Conservation (phyloP, 2,329 filamentous ascomycete species). For the Aspergillus tanneri region DNA sequence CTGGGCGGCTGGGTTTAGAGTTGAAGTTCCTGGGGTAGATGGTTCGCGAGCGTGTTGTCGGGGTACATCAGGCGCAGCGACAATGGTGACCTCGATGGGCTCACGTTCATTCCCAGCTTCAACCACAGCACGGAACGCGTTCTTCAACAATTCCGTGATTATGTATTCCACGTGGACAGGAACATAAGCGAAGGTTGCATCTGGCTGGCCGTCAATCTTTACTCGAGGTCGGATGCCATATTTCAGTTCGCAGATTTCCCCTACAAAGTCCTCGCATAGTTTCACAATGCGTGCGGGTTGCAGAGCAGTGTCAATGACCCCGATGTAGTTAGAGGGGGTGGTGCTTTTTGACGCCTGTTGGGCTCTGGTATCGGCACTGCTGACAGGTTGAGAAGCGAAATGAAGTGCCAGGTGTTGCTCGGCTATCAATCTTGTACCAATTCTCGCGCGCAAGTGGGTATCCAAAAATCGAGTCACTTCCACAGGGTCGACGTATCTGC, state of each 20-base stretch:
- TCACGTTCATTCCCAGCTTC: slow-evolving; percentile 77
- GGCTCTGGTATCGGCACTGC: slow-evolving; percentile 42
- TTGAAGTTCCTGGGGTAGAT: slow-evolving; percentile 26
- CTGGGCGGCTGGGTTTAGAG: slow-evolving; percentile 9
- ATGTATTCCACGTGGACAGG: slow-evolving; percentile 98
- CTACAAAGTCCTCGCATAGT: slow-evolving; percentile 83
- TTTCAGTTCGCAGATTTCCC: slow-evolving; percentile 93
- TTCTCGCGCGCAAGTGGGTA: slow-evolving; percentile 87
- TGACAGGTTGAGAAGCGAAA: slow-evolving; percentile 69
- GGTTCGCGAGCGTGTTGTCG: slow-evolving; percentile 43
- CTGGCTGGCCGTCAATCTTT: slow-evolving; percentile 78
- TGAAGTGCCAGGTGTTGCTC: slow-evolving; percentile 97
- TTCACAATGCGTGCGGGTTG: slow-evolving; percentile 79
- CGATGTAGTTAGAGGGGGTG: slow-evolving; percentile 67
- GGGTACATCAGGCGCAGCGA: slow-evolving; percentile 60
- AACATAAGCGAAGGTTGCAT: slow-evolving; percentile 88
- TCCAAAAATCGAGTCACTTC: slow-evolving; percentile 93
- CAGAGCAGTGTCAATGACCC: slow-evolving; percentile 89
- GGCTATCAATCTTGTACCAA: slow-evolving; percentile 88
- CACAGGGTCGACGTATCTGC: slow-evolving; percentile 77
- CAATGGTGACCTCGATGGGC: slow-evolving; percentile 89
- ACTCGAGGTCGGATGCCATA: slow-evolving; percentile 85
- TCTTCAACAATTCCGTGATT: slow-evolving; percentile 92
- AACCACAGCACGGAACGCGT: slow-evolving; percentile 89
- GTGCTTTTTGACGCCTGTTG: slow-evolving; percentile 25